These are phyloP conservation scores for Hyaloscypha bicolor DNA, from an alignment of 495 filamentous ascomycete genomes.

Conservation along the genomic window DNA sequence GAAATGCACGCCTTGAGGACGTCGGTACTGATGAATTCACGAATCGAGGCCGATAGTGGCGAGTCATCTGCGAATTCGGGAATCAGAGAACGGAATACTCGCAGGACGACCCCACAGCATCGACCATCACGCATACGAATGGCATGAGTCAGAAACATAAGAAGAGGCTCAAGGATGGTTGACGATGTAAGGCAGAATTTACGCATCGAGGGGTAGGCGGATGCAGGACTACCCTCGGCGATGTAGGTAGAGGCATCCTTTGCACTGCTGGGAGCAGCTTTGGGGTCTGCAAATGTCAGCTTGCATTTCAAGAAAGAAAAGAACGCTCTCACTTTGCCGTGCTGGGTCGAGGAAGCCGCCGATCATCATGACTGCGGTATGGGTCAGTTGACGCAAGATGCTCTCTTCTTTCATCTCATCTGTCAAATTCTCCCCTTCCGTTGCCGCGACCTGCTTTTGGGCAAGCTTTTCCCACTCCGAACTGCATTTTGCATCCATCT, in stretches of 20 bases:
- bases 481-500: conserved; percentile 84
- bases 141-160: conserved; percentile 88
- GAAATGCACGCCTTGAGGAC: conserved; percentile 82
- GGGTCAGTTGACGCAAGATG: conserved; percentile 90
- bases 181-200: conserved; percentile 81
- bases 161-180: conserved; percentile 79
- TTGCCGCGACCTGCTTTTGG: conserved; percentile 53
- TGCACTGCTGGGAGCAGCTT: neutral
- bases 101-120: conserved; percentile 81
- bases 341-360: conserved; percentile 79
- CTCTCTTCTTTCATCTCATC: conserved; percentile 99
- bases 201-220: conserved; percentile 57
- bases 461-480: conserved; percentile 81
- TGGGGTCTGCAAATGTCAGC: conserved; percentile 25
- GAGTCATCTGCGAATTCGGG: conserved; percentile 64
- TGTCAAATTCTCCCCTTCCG: conserved; percentile 68
- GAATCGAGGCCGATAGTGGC: conserved; percentile 58
- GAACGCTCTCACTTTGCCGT: conserved; percentile 25
- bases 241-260: conserved; percentile 32
- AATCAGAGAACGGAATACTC: conserved; percentile 80
- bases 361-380: conserved; percentile 87
- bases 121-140: conserved; percentile 89
- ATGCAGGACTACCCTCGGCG: conserved; percentile 19
- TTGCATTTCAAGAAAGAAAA: neutral
- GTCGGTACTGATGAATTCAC: conserved; percentile 87